phyloP scores from a whole-genome alignment of 495 filamentous ascomycete genomes.

The Lentithecium fluviatile region DNA sequence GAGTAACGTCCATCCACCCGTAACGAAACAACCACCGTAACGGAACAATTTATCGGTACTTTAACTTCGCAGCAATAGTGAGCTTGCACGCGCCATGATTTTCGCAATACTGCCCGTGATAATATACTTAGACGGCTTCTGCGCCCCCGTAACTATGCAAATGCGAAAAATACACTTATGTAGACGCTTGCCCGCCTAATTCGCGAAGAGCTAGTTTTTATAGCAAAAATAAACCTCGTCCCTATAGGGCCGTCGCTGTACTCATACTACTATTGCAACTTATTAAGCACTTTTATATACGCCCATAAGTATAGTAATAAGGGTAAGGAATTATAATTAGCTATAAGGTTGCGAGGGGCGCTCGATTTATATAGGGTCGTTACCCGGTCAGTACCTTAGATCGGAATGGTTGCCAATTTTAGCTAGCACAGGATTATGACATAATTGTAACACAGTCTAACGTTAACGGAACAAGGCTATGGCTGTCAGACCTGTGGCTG shows the following conservation, averaged over 20 bases:
- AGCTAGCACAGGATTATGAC: too few relatives aligned
- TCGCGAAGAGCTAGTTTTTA: not conserved
- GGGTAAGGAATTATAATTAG: too few relatives aligned
- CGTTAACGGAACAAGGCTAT: too few relatives aligned
- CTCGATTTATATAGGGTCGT: too few relatives aligned
- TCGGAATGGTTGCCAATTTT: too few relatives aligned
- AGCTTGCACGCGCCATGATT: not conserved
- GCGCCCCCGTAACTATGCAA: not conserved
- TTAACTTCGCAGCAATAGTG: slow-evolving; percentile 13
- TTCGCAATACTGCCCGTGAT: slow-evolving; percentile 4
- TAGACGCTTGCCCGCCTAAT: not conserved
- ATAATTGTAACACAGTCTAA: too few relatives aligned
- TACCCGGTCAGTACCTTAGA: too few relatives aligned
- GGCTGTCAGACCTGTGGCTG: too few relatives aligned
- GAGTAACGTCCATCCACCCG: slow-evolving; percentile 2
- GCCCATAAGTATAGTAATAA: too few relatives aligned
- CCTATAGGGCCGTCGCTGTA: not conserved
- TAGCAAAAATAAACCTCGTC: slow-evolving; percentile 1
- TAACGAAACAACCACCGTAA: slow-evolving; percentile 2
- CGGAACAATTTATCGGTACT: slow-evolving; percentile 6
- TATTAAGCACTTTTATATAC: not conserved
- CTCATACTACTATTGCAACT: slow-evolving; percentile 5
- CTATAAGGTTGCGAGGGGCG: too few relatives aligned
- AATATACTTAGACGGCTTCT: slow-evolving; percentile 2
- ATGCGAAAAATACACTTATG: slow-evolving; percentile 2